Conservation (phyloP, 805 yeast species). For the Cyberlindnera mrakii region DNA sequence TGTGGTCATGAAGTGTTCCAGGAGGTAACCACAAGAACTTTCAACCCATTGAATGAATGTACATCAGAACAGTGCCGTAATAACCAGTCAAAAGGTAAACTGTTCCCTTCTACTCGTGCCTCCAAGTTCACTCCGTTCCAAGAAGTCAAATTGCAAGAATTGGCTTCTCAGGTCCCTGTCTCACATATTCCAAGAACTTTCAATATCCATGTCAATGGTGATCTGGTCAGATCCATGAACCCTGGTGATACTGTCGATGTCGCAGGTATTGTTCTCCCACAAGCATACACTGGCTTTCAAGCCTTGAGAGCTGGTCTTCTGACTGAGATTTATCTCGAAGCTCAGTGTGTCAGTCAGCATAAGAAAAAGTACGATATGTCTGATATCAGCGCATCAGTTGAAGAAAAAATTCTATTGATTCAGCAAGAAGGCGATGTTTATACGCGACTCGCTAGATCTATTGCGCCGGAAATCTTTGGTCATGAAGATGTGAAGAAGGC, state of each 20-base stretch:
- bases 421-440: constrained; percentile 65
- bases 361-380: constrained; percentile 76
- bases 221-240: constrained; percentile 74
- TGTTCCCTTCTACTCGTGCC: constrained; percentile 91
- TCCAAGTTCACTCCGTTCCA: constrained; percentile 94
- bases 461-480: constrained; percentile 97
- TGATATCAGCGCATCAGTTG: constrained; percentile 51
- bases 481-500: constrained; percentile 93
- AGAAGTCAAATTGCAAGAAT: constrained; percentile 90
- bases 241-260: constrained; percentile 97
- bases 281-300: constrained; percentile 92
- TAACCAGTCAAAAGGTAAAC: constrained; percentile 81
- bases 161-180: constrained; percentile 94
- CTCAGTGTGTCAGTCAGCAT: constrained; percentile 80
- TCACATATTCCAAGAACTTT: constrained; percentile 94
- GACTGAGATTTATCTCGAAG: constrained; percentile 90
- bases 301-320: constrained; percentile 89
- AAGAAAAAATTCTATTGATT: constrained; percentile 48
- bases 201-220: constrained; percentile 85
- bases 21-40: constrained; percentile 80
- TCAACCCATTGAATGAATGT: constrained; percentile 85
- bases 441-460: constrained; percentile 73
- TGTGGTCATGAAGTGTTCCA: constrained; percentile 97
- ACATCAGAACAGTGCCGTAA: constrained; percentile 71
- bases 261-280: constrained; percentile 86